Conservation (phyloP, 805 yeast species). For the Ogataea nitratoaversa region DNA sequence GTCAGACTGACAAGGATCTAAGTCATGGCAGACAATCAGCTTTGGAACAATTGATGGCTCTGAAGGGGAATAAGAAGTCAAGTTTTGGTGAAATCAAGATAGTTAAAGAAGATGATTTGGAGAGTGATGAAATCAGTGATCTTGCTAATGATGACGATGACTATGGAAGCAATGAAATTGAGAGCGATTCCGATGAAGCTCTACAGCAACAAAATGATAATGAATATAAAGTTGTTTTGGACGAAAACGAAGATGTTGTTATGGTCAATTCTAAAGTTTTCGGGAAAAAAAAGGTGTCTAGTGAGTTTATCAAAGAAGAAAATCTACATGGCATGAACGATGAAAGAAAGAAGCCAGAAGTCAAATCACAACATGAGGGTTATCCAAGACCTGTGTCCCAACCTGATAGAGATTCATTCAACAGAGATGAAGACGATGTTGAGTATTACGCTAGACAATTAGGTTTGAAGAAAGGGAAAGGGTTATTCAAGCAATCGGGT, state of each 20-base stretch:
- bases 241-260: conserved; percentile 39
- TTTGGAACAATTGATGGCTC: conserved; percentile 17
- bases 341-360: conserved; percentile 8
- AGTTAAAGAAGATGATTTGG: conserved; percentile 25
- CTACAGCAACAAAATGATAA: too few species aligned
- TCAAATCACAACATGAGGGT: conserved; percentile 9
- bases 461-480: conserved; percentile 57
- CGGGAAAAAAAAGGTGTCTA: conserved; percentile 29
- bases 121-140: conserved; percentile 20
- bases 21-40: too few species aligned
- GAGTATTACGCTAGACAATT: conserved; percentile 78
- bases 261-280: conserved; percentile 69
- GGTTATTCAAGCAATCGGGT: conserved; percentile 48
- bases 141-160: conserved; percentile 4
- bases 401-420: conserved; percentile 44
- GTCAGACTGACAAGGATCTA: too few species aligned
- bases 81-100: conserved; percentile 28
- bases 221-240: neutral
- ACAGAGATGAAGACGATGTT: conserved; percentile 72
- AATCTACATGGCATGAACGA: conserved; percentile 7
- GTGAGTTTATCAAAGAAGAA: conserved; percentile 6
- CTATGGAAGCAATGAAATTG: neutral
- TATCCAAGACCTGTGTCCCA: conserved; percentile 30
- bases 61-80: conserved; percentile 25
- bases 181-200: neutral